phyloP scores from a whole-genome alignment of 495 filamentous ascomycete species.

The Hyphodiscus hymeniophilus region DNA sequence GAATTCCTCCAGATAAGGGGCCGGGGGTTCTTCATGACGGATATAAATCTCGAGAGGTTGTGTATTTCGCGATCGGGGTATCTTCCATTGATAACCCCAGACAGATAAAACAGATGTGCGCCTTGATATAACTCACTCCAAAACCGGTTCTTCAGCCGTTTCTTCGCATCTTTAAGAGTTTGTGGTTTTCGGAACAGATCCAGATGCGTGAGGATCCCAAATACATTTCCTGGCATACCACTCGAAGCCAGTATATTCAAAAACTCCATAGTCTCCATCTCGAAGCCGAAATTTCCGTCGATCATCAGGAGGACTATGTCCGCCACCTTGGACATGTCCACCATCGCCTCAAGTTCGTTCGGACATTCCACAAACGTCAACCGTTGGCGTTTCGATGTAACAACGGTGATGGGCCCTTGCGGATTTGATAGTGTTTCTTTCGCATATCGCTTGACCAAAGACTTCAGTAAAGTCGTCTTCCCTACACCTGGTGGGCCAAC shows the following conservation, averaged over 20 bases:
- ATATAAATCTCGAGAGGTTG: slow-evolving; percentile 88
- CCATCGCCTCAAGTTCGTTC: slow-evolving; percentile 87
- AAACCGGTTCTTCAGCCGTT: slow-evolving; percentile 87
- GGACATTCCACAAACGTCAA: slow-evolving; percentile 96
- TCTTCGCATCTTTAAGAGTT: slow-evolving; percentile 82
- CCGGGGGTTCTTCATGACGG: slow-evolving; percentile 97
- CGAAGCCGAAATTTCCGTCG: slow-evolving; percentile 95
- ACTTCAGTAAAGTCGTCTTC: slow-evolving; percentile 63
- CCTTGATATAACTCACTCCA: slow-evolving; percentile 97
- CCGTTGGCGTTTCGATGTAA: slow-evolving; percentile 86
- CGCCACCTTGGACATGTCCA: slow-evolving; percentile 91
- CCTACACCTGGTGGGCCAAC: slow-evolving; percentile 90
- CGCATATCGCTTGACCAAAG: slow-evolving; percentile 85
- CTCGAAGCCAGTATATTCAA: slow-evolving; percentile 80
- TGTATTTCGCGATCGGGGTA: slow-evolving; percentile 96
- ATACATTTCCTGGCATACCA: slow-evolving; percentile 97
- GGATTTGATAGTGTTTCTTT: slow-evolving; percentile 90
- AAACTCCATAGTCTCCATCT: slow-evolving; percentile 99
- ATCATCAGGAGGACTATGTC: slow-evolving; percentile 97
- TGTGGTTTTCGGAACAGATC: slow-evolving; percentile 93
- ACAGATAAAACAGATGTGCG: slow-evolving; percentile 93
- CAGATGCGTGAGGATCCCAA: slow-evolving; percentile 92
- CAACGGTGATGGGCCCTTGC: slow-evolving; percentile 85
- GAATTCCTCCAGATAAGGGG: slow-evolving; percentile 95
- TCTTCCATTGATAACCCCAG: slow-evolving; percentile 88